phyloP scores from a whole-genome alignment of 306 rosid genomes.

The Gillenia trifoliata region DNA sequence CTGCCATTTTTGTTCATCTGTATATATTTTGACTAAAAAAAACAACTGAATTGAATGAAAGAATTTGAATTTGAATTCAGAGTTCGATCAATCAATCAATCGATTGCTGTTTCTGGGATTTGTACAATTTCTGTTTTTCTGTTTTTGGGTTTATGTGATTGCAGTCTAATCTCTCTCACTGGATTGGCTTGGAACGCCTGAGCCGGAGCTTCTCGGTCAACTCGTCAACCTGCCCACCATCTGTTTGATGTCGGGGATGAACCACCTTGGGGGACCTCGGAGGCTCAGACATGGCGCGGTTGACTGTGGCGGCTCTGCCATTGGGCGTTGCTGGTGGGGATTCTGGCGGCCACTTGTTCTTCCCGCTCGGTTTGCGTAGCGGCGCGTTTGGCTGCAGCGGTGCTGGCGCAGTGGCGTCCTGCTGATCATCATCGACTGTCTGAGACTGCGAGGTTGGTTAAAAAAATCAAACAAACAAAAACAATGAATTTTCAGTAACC shows the following conservation, averaged over 20 bases:
- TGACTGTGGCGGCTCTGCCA: not conserved
- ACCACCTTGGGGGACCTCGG: not conserved
- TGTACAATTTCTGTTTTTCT: not conserved
- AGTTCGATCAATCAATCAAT: not conserved
- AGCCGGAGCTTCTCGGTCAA: conserved; percentile 11
- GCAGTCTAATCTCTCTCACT: not conserved
- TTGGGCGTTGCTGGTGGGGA: conserved; percentile 42
- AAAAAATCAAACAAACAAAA: not conserved
- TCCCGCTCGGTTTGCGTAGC: conserved; percentile 8
- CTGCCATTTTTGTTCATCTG: not conserved
- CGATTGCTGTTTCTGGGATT: not conserved
- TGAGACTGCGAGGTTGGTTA: not conserved
- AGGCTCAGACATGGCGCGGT: conserved; percentile 2
- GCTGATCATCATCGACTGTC: not conserved
- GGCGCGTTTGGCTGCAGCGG: not conserved
- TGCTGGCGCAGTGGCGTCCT: not conserved
- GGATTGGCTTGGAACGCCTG: conserved; percentile 18
- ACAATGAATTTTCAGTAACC: not conserved
- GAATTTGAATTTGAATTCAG: not conserved
- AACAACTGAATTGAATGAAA: not conserved
- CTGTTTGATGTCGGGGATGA: not conserved
- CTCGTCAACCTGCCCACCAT: not conserved
- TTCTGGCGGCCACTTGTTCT: conserved; percentile 34
- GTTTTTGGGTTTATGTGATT: not conserved
- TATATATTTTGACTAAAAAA: not conserved